Percentiles rank a stretch among this genome's conserved stretches.
Evolutionary conservation across 2,329 filamentous ascomycete genomes (phyloP).

Genomic region (Tolypocladium endophyticum): DNA sequence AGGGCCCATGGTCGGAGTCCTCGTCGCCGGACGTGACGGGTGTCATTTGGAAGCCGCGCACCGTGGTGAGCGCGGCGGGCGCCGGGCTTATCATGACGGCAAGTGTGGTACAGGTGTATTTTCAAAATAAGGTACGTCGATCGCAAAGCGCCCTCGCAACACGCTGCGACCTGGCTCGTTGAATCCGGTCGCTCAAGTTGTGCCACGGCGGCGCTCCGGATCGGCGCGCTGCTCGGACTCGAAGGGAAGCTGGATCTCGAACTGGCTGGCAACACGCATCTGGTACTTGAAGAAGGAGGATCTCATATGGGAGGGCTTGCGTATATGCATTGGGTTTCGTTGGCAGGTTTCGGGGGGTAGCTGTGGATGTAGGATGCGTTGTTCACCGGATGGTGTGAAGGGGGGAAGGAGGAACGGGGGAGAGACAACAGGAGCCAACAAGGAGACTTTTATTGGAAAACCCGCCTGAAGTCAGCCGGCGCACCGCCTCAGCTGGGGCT

Average conservation of each 20-base stretch:
- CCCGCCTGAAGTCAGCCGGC: not conserved
- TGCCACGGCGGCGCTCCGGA: conserved; percentile 48
- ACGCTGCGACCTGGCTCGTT: not conserved
- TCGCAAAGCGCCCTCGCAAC: not conserved
- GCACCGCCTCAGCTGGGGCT: not conserved
- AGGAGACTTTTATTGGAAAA: not conserved
- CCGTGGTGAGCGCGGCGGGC: conserved; percentile 39
- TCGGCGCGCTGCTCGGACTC: conserved; percentile 43
- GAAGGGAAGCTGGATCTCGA: conserved; percentile 36
- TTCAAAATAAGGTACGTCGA: not conserved
- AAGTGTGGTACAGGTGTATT: not conserved
- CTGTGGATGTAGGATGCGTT: conserved; percentile 1
- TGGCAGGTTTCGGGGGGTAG: conserved; percentile 3
- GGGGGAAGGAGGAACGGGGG: conserved; percentile 1
- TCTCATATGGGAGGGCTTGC: conserved; percentile 31
- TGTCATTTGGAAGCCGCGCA: conserved; percentile 47
- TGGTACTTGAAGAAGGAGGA: conserved; percentile 43
- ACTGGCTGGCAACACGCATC: conserved; percentile 44
- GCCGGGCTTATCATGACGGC: conserved; percentile 34
- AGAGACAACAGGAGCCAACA: not conserved
- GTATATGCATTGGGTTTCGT: conserved; percentile 44
- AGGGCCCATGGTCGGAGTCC: conserved; percentile 39
- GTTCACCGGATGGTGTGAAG: conserved; percentile 7
- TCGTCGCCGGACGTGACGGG: conserved; percentile 46
- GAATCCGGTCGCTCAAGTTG: conserved; percentile 22